These are phyloP conservation scores for Fusarium chuoi DNA, from an alignment of 2,329 filamentous ascomycete genomes.

Conservation along the genomic window DNA sequence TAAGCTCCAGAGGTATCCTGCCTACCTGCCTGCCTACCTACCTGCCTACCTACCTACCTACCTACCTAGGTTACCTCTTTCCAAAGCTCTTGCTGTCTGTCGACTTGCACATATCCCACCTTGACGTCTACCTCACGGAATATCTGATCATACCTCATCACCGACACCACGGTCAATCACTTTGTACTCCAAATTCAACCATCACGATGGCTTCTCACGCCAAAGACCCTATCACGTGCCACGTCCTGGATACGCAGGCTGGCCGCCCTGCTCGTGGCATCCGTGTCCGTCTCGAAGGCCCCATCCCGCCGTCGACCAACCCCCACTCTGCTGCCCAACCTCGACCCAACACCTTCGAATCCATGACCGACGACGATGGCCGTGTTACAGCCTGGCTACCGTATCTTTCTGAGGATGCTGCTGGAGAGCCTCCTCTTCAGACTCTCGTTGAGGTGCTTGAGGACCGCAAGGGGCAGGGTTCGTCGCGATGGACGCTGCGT, in stretches of 20 bases:
- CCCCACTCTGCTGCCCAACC: slow-evolving; percentile 33
- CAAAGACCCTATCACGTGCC: slow-evolving; percentile 82
- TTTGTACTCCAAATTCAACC: slow-evolving; percentile 1
- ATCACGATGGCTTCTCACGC: slow-evolving; percentile 34
- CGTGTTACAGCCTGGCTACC: slow-evolving; percentile 77
- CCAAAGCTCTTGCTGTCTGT: neutral
- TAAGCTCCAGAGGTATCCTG: neutral
- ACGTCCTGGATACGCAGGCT: slow-evolving; percentile 84
- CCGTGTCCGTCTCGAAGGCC: slow-evolving; percentile 71
- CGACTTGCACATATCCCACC: slow-evolving; percentile 7
- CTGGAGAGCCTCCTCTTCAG: slow-evolving; percentile 67
- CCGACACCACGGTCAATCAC: slow-evolving; percentile 12
- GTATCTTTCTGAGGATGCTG: slow-evolving; percentile 60
- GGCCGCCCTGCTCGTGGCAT: slow-evolving; percentile 75
- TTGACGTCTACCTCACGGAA: slow-evolving; percentile 29
- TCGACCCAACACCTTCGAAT: slow-evolving; percentile 65
- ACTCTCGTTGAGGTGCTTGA: slow-evolving; percentile 66
- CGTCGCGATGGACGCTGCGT: slow-evolving; percentile 72
- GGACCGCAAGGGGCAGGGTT: slow-evolving; percentile 52
- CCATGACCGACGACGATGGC: slow-evolving; percentile 80
- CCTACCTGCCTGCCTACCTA: neutral
- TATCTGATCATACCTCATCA: slow-evolving; percentile 1
- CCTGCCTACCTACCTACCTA: too few relatives aligned
- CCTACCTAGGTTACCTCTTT: neutral
- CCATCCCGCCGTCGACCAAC: slow-evolving; percentile 44